These are phyloP conservation scores for Suhomyces chickasaworum DNA, from an alignment of 1,139 yeast genomes.

Conservation along the genomic window DNA sequence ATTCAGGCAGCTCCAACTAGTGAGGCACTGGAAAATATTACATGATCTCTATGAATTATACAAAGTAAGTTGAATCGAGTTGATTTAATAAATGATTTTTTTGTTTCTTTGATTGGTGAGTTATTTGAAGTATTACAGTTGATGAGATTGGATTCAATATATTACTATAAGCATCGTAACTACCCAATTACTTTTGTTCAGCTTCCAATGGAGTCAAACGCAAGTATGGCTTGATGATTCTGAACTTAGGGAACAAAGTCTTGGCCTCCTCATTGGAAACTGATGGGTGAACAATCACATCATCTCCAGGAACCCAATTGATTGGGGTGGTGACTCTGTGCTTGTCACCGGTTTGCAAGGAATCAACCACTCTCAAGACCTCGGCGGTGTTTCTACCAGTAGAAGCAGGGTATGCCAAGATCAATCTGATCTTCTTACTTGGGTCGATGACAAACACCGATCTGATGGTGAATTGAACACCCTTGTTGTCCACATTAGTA, in stretches of 20 bases:
- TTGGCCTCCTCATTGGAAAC: slow-evolving; percentile 80
- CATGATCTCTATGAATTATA: too few species aligned
- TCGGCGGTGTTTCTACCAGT: slow-evolving; percentile 90
- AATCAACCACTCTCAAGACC: slow-evolving; percentile 82
- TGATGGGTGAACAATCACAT: slow-evolving; percentile 86
- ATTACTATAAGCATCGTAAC: background rate
- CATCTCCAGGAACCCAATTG: slow-evolving; percentile 74
- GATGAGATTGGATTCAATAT: background rate
- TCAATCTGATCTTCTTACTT: slow-evolving; percentile 76
- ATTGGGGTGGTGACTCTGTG: slow-evolving; percentile 84
- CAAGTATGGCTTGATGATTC: slow-evolving; percentile 80
- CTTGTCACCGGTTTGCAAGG: slow-evolving; percentile 78
- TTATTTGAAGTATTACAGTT: background rate
- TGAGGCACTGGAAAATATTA: too few species aligned
- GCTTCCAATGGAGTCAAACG: slow-evolving; percentile 27
- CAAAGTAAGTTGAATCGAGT: too few species aligned
- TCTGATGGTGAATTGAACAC: slow-evolving; percentile 78
- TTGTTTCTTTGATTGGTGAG: too few species aligned
- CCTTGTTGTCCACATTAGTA: slow-evolving; percentile 64
- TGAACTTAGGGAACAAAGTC: slow-evolving; percentile 78
- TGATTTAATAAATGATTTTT: too few species aligned
- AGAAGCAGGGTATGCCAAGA: slow-evolving; percentile 85
- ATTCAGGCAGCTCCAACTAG: too few species aligned
- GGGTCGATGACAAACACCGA: slow-evolving; percentile 90
- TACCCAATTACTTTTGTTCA: background rate